Conservation (phyloP, 306 rosid species). For the Psophocarpus tetragonolobus region DNA sequence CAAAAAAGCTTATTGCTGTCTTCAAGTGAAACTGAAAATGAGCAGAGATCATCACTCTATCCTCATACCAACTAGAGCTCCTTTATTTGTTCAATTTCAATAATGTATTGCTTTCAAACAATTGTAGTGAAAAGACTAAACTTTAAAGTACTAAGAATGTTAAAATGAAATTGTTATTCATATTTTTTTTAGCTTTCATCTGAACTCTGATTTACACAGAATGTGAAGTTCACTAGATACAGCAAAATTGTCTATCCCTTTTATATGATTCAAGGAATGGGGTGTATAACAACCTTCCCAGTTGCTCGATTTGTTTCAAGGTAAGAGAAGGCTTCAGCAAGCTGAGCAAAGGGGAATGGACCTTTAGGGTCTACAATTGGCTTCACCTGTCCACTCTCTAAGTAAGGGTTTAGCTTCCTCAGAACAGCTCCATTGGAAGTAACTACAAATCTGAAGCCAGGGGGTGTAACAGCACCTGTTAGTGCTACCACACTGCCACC, state of each 20-base stretch:
- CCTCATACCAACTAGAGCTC: background rate
- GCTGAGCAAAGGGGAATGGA: conserved; percentile 68
- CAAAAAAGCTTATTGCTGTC: too few relatives aligned
- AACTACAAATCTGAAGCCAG: conserved; percentile 96
- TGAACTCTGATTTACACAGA: conserved; percentile 18
- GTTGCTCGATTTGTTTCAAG: conserved; percentile 75
- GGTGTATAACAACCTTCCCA: conserved; percentile 82
- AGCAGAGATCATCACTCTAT: background rate
- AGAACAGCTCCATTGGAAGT: conserved; percentile 83
- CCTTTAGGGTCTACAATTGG: conserved; percentile 82
- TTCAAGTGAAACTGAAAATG: background rate
- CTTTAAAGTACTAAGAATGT: background rate
- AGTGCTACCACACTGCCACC: conserved; percentile 88
- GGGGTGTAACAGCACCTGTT: conserved; percentile 88
- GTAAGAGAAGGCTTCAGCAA: conserved; percentile 95
- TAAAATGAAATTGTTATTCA: background rate
- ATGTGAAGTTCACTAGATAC: conserved; percentile 16
- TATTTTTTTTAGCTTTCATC: background rate
- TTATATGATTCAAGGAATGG: conserved; percentile 59
- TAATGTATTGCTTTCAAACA: background rate
- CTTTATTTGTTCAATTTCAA: background rate
- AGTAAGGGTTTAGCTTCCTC: conserved; percentile 78
- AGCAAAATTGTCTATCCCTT: conserved; percentile 37
- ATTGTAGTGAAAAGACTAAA: background rate
- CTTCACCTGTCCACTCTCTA: conserved; percentile 92